Base-by-base conservation (phyloP, 1,284 basidiomycete genomes). In the Austropuccinia psidii region DNA sequence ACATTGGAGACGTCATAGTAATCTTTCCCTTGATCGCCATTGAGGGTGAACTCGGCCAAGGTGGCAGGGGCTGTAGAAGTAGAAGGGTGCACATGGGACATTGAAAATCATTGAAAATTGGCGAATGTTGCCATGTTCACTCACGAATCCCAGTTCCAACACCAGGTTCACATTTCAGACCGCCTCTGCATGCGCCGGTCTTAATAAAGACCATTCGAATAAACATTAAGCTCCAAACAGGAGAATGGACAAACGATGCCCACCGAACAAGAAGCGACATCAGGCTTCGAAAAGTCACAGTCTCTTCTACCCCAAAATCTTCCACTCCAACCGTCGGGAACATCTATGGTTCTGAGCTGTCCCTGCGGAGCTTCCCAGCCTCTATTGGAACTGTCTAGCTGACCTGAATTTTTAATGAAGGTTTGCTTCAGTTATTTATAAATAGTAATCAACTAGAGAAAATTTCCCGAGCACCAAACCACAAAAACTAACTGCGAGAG, bases 1-100 rank as follows among this genome's bases (percentile, higher is more conserved):
- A 79, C 78, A 33, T 77, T 37, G 31, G 76, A 77, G 17, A 79
- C 77, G 67, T 78, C 77, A 65, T 77, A 77, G 54, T 78, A 76
- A 68, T 76, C 75, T 6, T 50, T 33, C 57, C 67, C 17, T 13
- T 74, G 39, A 24, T 75, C 73, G 24, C 62, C 76, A 50, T 76
- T 74, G 27, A 76, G 41, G 24, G 45, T 73, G 33, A 55, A 74
- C 37, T 75, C 74, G 8, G 78, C 78, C 33, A 79, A 70, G 31
- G 77, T 77, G 13, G 75, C 77, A 49, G 78, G 77, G 17, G 78
- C 78, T 27, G 76, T 3, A 27, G 4, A 45, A 75, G n/a, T 75
- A 74, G 9, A 60, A 50, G 17, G 43, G 49, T 27, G 45, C 29
- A 4, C 7, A 19, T 17, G 21, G 43, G 4, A 17, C 29, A 49